Conservation (phyloP, 2,329 filamentous ascomycete genomes). For the Diplodia scrobiculata region DNA sequence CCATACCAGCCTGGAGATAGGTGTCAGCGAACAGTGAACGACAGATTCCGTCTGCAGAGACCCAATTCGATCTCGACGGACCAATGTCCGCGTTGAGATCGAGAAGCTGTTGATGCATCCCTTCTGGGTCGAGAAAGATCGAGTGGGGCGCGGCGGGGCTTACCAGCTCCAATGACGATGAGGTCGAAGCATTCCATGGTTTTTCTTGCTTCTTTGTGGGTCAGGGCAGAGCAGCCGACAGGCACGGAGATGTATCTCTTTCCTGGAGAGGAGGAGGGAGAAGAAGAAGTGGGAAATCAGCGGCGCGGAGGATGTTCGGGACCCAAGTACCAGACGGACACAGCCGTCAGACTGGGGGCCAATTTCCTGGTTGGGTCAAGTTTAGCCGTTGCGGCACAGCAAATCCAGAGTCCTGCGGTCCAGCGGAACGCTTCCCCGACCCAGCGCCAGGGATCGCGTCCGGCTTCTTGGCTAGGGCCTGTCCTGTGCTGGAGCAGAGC, state of each 20-base stretch:
- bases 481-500: not conserved
- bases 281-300: not conserved
- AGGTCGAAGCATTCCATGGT: slow-evolving; percentile 32
- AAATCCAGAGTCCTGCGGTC: not conserved
- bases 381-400: slow-evolving; percentile 8
- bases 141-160: slow-evolving; percentile 8
- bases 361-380: not conserved
- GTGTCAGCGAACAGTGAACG: not conserved
- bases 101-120: not conserved
- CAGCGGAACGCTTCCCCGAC: not conserved
- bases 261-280: not conserved
- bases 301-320: not conserved
- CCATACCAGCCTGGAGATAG: slow-evolving; percentile 43
- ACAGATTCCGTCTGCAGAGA: too few relatives aligned
- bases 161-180: slow-evolving; percentile 40
- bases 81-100: too few relatives aligned
- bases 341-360: not conserved
- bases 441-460: not conserved
- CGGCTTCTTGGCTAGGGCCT: not conserved
- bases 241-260: not conserved
- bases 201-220: not conserved
- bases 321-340: not conserved
- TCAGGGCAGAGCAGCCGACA: not conserved
- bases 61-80: too few relatives aligned
- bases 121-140: not conserved